A percentile compares a stretch with the other conserved stretches of the same genome.
phyloP scores from a whole-genome alignment of 495 filamentous ascomycete species.

The Thozetella sp. region DNA sequence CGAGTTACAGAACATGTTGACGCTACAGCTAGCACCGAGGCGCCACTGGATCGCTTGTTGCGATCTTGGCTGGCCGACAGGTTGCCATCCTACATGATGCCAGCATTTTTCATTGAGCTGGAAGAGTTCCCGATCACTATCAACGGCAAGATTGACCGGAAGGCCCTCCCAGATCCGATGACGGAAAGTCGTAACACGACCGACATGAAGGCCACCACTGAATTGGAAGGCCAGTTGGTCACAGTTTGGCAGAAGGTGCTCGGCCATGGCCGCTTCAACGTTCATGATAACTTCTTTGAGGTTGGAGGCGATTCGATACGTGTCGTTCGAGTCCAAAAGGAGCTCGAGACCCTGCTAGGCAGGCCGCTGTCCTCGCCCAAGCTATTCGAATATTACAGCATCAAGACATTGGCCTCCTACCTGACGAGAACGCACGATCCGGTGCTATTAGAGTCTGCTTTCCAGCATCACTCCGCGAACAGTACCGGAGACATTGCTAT shows the following conservation, averaged over 20 bases:
- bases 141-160: constrained; percentile 59
- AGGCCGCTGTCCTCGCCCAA: constrained; percentile 13
- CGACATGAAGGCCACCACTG: constrained; percentile 23
- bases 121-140: constrained; percentile 54
- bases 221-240: constrained; percentile 42
- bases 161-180: constrained; percentile 40
- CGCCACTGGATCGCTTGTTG: constrained; percentile 11
- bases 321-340: constrained; percentile 52
- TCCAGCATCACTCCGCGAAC: too few species aligned
- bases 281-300: constrained; percentile 67
- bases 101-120: constrained; percentile 60
- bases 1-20: background rate
- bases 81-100: constrained; percentile 66
- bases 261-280: constrained; percentile 31
- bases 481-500: constrained; percentile 26
- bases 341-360: constrained; percentile 18
- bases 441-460: too few species aligned
- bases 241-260: constrained; percentile 45
- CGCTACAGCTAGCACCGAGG: background rate
- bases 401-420: constrained; percentile 24
- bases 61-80: constrained; percentile 27
- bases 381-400: constrained; percentile 31
- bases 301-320: constrained; percentile 73
- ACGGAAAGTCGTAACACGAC: constrained; percentile 46
- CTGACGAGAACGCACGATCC: constrained; percentile 4